Evolutionary conservation across 345 rosid genomes (phyloP).

Genomic region (Salix purpurea): DNA sequence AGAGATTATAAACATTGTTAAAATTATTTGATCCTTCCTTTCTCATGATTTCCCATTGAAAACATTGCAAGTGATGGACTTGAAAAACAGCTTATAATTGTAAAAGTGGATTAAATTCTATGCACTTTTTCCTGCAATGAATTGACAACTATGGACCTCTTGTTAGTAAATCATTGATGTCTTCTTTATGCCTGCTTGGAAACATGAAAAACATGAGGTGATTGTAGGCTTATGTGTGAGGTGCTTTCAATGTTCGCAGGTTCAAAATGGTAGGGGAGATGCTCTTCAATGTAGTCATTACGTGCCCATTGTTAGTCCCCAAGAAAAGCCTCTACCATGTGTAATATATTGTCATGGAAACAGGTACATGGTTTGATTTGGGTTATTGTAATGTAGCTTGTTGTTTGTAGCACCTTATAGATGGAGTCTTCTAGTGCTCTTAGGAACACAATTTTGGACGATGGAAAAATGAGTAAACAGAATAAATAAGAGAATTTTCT

Average conservation of each 20-base stretch:
- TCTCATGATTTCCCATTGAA: background rate
- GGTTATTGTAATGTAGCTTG: background rate
- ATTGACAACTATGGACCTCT: too few species aligned
- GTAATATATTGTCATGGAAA: conserved; percentile 98
- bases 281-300: conserved; percentile 87
- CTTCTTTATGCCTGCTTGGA: background rate
- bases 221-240: background rate
- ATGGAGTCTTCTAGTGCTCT: background rate
- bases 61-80: too few species aligned
- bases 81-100: background rate
- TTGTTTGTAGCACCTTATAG: background rate
- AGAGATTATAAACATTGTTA: background rate
- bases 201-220: background rate
- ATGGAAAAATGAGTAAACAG: background rate
- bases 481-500: background rate
- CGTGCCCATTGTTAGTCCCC: conserved; percentile 47
- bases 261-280: conserved; percentile 76
- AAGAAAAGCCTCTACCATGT: conserved; percentile 80
- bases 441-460: background rate
- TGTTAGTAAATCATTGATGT: background rate
- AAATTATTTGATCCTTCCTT: too few species aligned
- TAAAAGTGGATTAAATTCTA: background rate
- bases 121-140: background rate
- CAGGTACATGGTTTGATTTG: conserved; percentile 39
- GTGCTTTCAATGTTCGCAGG: conserved; percentile 44